phyloP scores from a whole-genome alignment of 1,139 yeast species.

The Debaryomycetaceae sp. region DNA sequence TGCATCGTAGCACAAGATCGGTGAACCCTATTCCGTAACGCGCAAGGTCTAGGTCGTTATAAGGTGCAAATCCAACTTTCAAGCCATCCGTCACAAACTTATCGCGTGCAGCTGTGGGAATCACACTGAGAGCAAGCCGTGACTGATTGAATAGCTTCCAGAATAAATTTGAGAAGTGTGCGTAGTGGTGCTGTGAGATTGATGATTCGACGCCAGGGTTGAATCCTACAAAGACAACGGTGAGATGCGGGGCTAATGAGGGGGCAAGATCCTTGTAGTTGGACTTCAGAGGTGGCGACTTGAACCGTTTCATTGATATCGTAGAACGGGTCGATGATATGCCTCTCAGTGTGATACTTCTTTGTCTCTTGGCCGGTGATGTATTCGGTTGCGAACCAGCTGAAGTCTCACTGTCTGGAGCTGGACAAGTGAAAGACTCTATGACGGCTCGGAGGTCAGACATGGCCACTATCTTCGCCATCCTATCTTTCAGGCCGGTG shows the following conservation, averaged over 20 bases:
- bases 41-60: conserved; percentile 44
- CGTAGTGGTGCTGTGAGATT: conserved; percentile 63
- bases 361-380: too few relatives aligned
- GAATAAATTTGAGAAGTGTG: conserved; percentile 65
- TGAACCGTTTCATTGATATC: too few relatives aligned
- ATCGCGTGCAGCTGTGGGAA: conserved; percentile 7
- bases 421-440: too few relatives aligned
- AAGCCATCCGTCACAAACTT: conserved; percentile 10
- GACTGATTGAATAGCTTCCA: conserved; percentile 65
- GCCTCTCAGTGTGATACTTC: too few relatives aligned
- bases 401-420: too few relatives aligned
- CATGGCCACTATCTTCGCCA: too few relatives aligned
- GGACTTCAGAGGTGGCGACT: background rate
- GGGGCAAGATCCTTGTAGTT: conserved; percentile 29
- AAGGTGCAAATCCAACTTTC: conserved; percentile 20
- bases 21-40: conserved; percentile 62
- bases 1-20: conserved; percentile 64
- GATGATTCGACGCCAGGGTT: conserved; percentile 73
- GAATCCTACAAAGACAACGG: conserved; percentile 63
- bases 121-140: conserved; percentile 26
- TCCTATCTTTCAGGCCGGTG: too few relatives aligned
- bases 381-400: too few relatives aligned
- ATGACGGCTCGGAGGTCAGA: too few relatives aligned
- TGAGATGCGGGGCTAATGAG: conserved; percentile 25
- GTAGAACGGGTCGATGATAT: too few relatives aligned